Percentiles rank a stretch among this genome's conserved stretches.
Evolutionary conservation across 2,329 filamentous ascomycete genomes (phyloP).

Genomic region (Aphanocladium album): DNA sequence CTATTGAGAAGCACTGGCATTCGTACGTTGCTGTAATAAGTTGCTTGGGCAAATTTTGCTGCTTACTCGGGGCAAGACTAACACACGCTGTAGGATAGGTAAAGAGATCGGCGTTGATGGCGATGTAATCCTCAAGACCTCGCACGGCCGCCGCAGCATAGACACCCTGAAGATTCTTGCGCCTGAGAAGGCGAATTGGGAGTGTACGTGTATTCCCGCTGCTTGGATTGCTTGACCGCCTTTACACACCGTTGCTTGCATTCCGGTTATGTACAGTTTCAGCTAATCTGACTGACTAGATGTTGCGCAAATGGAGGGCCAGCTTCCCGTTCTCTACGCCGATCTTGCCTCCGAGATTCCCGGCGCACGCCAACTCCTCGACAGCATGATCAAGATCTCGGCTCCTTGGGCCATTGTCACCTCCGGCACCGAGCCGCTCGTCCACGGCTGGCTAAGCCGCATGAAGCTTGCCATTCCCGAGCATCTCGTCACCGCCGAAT

Average conservation of each 20-base stretch:
- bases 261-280: background rate
- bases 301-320: conserved; percentile 70
- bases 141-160: conserved; percentile 85
- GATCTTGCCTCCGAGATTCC: conserved; percentile 79
- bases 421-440: conserved; percentile 63
- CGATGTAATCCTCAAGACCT: conserved; percentile 80
- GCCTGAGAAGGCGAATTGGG: conserved; percentile 84
- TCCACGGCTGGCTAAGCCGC: conserved; percentile 66
- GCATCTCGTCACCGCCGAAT: conserved; percentile 69
- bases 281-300: conserved; percentile 45
- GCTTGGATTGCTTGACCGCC: background rate
- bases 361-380: conserved; percentile 68
- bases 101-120: conserved; percentile 79
- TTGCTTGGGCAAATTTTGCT: background rate
- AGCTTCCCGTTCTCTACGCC: conserved; percentile 72
- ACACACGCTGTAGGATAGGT: conserved; percentile 54
- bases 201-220: conserved; percentile 59
- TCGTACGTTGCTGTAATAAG: conserved; percentile 39
- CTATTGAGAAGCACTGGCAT: conserved; percentile 74
- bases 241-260: background rate
- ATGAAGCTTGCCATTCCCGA: conserved; percentile 60
- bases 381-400: conserved; percentile 54
- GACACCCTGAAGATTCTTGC: conserved; percentile 76
- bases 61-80: conserved; percentile 5
- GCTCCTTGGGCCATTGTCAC: conserved; percentile 85